phyloP scores from a whole-genome alignment of 2,329 filamentous ascomycete species.

The Malbranchea cinnamomea region DNA sequence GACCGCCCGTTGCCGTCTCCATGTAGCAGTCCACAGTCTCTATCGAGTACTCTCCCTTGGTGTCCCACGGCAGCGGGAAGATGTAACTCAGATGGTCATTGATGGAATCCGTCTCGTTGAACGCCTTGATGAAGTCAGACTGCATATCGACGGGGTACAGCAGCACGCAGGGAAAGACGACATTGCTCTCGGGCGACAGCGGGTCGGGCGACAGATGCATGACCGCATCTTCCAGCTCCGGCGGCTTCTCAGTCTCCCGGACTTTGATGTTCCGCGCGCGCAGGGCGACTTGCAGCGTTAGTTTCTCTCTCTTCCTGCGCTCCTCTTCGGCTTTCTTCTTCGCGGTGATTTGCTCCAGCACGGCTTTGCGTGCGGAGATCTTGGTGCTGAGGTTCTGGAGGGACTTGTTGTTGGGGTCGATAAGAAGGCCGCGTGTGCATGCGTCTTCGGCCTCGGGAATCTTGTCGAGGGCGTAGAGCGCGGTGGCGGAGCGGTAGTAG shows the following conservation, averaged over 20 bases:
- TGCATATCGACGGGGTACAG: constrained; percentile 73
- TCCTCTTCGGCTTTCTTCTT: constrained; percentile 38
- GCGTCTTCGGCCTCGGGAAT: constrained; percentile 68
- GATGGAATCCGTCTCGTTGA: constrained; percentile 61
- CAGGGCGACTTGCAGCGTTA: constrained; percentile 51
- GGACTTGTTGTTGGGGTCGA: constrained; percentile 57
- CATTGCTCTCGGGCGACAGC: constrained; percentile 53
- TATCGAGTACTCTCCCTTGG: constrained; percentile 47
- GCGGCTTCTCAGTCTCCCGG: constrained; percentile 52
- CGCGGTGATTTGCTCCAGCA: constrained; percentile 40
- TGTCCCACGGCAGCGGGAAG: constrained; percentile 79
- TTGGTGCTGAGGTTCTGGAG: constrained; percentile 49
- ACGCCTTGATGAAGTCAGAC: constrained; percentile 81
- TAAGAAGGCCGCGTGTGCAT: constrained; percentile 53
- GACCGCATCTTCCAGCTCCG: constrained; percentile 74
- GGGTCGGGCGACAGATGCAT: constrained; percentile 58
- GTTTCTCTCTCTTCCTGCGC: constrained; percentile 36
- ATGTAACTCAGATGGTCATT: constrained; percentile 71
- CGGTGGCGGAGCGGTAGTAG: constrained; percentile 68
- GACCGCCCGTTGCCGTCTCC: constrained; percentile 62
- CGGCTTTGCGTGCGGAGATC: constrained; percentile 44
- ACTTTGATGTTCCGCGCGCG: constrained; percentile 54
- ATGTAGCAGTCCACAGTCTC: constrained; percentile 70
- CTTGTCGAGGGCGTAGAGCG: constrained; percentile 65
- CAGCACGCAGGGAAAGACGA: constrained; percentile 66